These are phyloP conservation scores for Cladophialophora yegresii DNA, from an alignment of 2,329 filamentous ascomycete genomes.

Conservation along the genomic window DNA sequence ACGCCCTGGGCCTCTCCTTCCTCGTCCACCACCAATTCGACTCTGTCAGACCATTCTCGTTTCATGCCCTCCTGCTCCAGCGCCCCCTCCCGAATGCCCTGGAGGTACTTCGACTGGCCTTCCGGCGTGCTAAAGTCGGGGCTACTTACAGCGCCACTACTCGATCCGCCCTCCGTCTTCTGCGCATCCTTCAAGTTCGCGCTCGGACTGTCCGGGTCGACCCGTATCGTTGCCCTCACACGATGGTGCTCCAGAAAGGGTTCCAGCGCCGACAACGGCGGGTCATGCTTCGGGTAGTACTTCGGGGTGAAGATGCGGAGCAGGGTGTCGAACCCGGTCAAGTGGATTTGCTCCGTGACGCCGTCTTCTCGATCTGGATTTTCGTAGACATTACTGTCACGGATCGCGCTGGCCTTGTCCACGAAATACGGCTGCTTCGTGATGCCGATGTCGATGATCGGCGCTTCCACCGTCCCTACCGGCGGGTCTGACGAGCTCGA, in stretches of 20 bases:
- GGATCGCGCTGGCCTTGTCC: constrained; percentile 51
- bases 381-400: constrained; percentile 42
- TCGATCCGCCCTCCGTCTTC: constrained; percentile 31
- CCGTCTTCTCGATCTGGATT: constrained; percentile 27
- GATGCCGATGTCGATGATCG: constrained; percentile 50
- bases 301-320: constrained; percentile 53
- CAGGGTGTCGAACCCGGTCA: constrained; percentile 53
- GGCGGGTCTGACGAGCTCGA: neutral
- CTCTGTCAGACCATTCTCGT: constrained; percentile 48
- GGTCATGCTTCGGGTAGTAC: constrained; percentile 49
- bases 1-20: constrained; percentile 40
- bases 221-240: constrained; percentile 48
- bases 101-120: constrained; percentile 45
- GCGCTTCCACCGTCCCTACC: constrained; percentile 20
- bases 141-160: neutral
- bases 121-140: constrained; percentile 31
- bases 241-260: constrained; percentile 49
- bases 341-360: constrained; percentile 48
- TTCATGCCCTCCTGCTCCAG: constrained; percentile 43
- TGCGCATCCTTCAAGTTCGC: constrained; percentile 43
- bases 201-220: constrained; percentile 21
- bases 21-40: constrained; percentile 46
- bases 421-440: constrained; percentile 53
- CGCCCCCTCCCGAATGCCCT: constrained; percentile 39
- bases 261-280: constrained; percentile 46